Conservation (phyloP, 202 grass and related monocot species). For the Schoenoplectus tabernaemontani region DNA sequence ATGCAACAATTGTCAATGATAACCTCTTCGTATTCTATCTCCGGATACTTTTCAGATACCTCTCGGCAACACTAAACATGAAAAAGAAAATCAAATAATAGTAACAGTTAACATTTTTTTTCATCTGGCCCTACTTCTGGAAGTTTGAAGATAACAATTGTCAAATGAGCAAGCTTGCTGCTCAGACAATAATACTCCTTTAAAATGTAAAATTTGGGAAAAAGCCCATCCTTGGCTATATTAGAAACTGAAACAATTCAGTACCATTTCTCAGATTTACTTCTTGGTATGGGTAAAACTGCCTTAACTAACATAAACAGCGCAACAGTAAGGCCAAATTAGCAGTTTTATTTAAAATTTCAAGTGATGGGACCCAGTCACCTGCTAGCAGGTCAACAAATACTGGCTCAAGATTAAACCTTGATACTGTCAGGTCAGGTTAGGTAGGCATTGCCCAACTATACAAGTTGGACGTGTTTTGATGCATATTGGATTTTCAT, state of each 20-base stretch:
- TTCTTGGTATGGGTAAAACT: not conserved
- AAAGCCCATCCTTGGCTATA: not conserved
- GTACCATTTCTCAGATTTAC: not conserved
- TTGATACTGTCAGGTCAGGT: not conserved
- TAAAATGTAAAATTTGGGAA: not conserved
- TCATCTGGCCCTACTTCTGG: not conserved
- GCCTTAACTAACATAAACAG: not conserved
- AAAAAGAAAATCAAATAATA: not conserved
- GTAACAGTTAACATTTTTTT: not conserved
- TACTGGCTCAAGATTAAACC: not conserved
- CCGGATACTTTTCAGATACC: conserved; percentile 87
- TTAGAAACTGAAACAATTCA: not conserved
- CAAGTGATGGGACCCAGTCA: not conserved
- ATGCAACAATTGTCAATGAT: conserved; percentile 99
- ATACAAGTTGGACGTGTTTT: not conserved
- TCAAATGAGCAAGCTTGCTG: not conserved
- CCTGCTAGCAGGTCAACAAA: not conserved
- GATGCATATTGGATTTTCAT: not conserved
- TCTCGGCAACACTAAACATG: conserved; percentile 86
- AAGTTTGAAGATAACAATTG: not conserved
- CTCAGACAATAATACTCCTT: not conserved
- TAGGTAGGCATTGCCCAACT: not conserved
- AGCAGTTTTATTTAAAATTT: not conserved
- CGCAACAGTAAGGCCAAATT: not conserved
- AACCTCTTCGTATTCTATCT: conserved; percentile 90